Evolutionary conservation across 371 early-diverging fungal species (phyloP), one percentile per base, ranked within the genome.

Genomic region (Mortierella sp.): DNA sequence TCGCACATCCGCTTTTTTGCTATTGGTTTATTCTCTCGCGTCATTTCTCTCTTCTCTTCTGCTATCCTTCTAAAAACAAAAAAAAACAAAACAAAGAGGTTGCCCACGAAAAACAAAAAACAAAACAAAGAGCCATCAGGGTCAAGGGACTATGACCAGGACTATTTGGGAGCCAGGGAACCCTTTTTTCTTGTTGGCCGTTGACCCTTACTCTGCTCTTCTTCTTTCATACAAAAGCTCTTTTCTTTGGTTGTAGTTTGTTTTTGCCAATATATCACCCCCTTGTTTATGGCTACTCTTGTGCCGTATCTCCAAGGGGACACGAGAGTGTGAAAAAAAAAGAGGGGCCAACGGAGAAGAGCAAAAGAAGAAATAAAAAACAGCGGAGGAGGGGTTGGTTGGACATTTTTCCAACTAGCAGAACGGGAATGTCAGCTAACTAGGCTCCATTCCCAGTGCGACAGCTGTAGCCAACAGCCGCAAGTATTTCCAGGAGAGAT

Each of bases 1-100:
- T 64, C 64, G 64, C 64, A 64, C 64, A 24, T 64, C 64, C 64
- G 64, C 48, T 46, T 46, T 46, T 46, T 46, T 46, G 13, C 11
- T 13, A 46, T 4, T 40, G 6, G 43, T 40, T 40, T 40, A 6
- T 40, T 40, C 43, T 40, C 6, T 4, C 43, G 48, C 48, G 43
- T 43, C 43, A 43, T 43, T 43, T 8, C 43, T 40, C 43, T 2
- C 43, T 40, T 40, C 2, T 40, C 43, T 40, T 40, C 4, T 40
- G 43, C 43, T 40, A 40, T 40, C 43, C 43, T n/a, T n/a, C n/a
- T n/a, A n/a, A n/a, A n/a, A n/a, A n/a, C n/a, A 53, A 19, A 2
- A 54, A 21, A 14, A 53, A 9, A n/a, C 54, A 54, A 54, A 54
- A 55, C 6, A 40, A 40, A 40, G 43, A 40, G 6, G n/a, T n/a